phyloP scores from a whole-genome alignment of 2,329 filamentous ascomycete species.

The Clarireedia sp. region DNA sequence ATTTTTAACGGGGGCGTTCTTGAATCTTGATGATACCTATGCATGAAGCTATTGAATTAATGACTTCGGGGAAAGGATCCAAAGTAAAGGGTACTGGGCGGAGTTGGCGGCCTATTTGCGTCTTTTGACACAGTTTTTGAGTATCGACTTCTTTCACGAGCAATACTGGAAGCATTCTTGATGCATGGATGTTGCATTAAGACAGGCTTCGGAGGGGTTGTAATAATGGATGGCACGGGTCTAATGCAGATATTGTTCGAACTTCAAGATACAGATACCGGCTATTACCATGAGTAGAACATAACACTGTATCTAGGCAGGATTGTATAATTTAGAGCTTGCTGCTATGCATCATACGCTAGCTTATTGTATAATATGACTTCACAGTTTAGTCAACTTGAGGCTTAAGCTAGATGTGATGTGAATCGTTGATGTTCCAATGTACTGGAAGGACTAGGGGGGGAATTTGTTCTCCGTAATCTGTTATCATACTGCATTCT shows the following conservation, averaged over 20 bases:
- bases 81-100: background rate
- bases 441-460: no score
- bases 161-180: background rate
- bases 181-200: no score
- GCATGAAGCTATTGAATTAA: constrained; percentile 3
- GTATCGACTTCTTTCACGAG: background rate
- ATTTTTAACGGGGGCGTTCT: background rate
- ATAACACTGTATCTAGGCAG: no score
- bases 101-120: background rate
- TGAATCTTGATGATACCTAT: constrained; percentile 10
- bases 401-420: no score
- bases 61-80: background rate
- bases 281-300: no score
- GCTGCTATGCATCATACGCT: no score
- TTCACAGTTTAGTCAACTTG: no score
- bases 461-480: background rate
- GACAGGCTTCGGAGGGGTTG: no score
- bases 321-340: no score
- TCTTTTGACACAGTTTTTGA: background rate
- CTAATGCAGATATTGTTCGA: background rate
- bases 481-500: background rate
- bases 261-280: background rate
- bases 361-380: no score
- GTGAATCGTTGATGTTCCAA: no score
- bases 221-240: no score